phyloP scores from a whole-genome alignment of 2,329 filamentous ascomycete genomes.

The Knoxdaviesia capensis region DNA sequence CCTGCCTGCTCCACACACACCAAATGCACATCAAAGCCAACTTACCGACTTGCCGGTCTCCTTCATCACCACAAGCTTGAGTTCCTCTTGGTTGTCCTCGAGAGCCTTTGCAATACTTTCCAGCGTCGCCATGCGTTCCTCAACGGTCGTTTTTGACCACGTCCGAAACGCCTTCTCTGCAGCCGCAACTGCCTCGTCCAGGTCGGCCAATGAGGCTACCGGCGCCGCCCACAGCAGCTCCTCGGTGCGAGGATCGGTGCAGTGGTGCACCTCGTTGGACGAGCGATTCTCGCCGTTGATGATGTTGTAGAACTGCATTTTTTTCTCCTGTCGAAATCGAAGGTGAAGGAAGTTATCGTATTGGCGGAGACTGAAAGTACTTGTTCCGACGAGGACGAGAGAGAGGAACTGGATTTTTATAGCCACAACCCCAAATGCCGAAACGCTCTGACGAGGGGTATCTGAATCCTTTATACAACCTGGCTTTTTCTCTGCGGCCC shows the following conservation, averaged over 20 bases:
- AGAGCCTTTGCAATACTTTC: conserved; percentile 15
- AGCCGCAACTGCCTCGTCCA: conserved; percentile 11
- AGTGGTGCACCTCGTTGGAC: neutral
- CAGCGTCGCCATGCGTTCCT: conserved; percentile 12
- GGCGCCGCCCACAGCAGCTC: conserved; percentile 13
- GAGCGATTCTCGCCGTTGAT: neutral
- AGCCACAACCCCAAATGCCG: too few relatives aligned
- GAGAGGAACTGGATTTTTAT: too few relatives aligned
- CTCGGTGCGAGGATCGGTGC: conserved; percentile 12
- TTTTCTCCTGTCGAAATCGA: too few relatives aligned
- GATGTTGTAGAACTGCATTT: conserved; percentile 1
- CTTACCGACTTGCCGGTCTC: conserved; percentile 9
- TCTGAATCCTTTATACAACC: too few relatives aligned
- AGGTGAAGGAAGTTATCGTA: too few relatives aligned
- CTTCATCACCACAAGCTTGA: conserved; percentile 5
- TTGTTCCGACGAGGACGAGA: too few relatives aligned
- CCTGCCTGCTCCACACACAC: neutral
- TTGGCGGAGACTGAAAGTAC: too few relatives aligned
- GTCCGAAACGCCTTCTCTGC: conserved; percentile 10
- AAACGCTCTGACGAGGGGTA: too few relatives aligned
- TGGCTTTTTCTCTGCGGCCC: too few relatives aligned
- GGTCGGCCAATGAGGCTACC: conserved; percentile 10
- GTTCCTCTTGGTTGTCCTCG: conserved; percentile 12
- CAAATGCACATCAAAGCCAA: neutral
- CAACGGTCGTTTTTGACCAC: conserved; percentile 11